Conservation (phyloP, 495 filamentous ascomycete genomes). For the Aspergillus homomorphus region DNA sequence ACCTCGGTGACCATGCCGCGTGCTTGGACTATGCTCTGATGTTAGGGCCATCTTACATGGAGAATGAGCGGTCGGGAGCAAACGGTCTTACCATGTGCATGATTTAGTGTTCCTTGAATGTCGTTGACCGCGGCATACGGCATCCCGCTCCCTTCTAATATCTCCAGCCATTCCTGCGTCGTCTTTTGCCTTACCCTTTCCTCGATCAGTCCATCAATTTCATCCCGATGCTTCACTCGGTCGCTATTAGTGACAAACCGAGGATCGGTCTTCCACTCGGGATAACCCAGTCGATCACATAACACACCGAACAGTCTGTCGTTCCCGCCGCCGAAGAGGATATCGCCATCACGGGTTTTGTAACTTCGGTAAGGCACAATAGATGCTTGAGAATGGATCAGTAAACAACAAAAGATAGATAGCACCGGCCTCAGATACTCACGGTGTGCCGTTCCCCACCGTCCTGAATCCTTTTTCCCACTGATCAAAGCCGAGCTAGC, state of each 20-base stretch:
- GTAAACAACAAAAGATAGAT: background rate
- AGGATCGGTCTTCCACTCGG: conserved; percentile 74
- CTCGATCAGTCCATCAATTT: conserved; percentile 76
- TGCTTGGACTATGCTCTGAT: conserved; percentile 57
- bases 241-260: conserved; percentile 77
- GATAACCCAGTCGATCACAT: conserved; percentile 70
- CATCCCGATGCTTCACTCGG: conserved; percentile 72
- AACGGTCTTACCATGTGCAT: conserved; percentile 65
- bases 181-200: conserved; percentile 70
- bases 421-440: conserved; percentile 30
- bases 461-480: conserved; percentile 78
- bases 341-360: conserved; percentile 86
- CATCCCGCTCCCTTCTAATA: conserved; percentile 87
- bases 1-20: conserved; percentile 85
- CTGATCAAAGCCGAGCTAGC: conserved; percentile 89
- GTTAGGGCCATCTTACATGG: background rate
- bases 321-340: conserved; percentile 91
- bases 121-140: conserved; percentile 96
- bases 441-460: conserved; percentile 97
- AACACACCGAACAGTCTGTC: conserved; percentile 86
- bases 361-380: conserved; percentile 95
- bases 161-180: conserved; percentile 82
- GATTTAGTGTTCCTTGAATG: conserved; percentile 75
- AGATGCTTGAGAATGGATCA: conserved; percentile 56
- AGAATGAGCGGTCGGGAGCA: background rate